These are phyloP conservation scores for Clitopilus hobsonii DNA, from an alignment of 768 basidiomycete species.

Conservation along the genomic window DNA sequence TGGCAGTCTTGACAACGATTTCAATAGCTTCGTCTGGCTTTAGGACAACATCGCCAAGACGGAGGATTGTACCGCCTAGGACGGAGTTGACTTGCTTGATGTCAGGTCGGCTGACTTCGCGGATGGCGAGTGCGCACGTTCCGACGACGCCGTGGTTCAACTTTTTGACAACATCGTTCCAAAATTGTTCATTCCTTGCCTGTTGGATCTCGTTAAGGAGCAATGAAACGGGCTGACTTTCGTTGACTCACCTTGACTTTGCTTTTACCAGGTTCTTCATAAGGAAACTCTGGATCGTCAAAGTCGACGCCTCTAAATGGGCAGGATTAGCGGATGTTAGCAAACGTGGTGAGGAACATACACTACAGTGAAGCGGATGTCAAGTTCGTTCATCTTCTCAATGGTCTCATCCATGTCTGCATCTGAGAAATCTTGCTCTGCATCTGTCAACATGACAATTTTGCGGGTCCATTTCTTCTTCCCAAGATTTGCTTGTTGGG, in stretches of 20 bases:
- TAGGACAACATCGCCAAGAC: constrained; percentile 71
- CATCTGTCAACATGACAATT: constrained; percentile 82
- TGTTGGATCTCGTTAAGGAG: constrained; percentile 21
- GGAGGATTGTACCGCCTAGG: constrained; percentile 58
- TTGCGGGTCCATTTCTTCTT: constrained; percentile 85
- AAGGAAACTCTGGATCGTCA: constrained; percentile 64
- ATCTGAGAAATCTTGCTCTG: constrained; percentile 65
- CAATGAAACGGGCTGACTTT: background rate
- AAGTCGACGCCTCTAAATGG: constrained; percentile 79
- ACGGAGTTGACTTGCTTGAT: constrained; percentile 65
- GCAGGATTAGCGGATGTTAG: background rate
- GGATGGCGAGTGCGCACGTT: constrained; percentile 62
- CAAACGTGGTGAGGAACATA: constrained; percentile 25
- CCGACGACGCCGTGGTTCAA: constrained; percentile 52
- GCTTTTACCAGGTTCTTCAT: constrained; percentile 64
- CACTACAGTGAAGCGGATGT: constrained; percentile 68
- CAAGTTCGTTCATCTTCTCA: constrained; percentile 55
- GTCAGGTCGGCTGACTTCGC: constrained; percentile 57
- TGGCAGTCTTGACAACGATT: constrained; percentile 70
- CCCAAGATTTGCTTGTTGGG: constrained; percentile 61
- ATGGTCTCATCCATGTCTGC: constrained; percentile 74
- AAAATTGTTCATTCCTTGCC: constrained; percentile 77
- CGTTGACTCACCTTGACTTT: constrained; percentile 60
- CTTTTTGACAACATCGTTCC: constrained; percentile 34
- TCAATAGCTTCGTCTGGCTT: constrained; percentile 69